Base-by-base conservation (phyloP, 2,329 filamentous ascomycete species). In the Sporothrix globosa region DNA sequence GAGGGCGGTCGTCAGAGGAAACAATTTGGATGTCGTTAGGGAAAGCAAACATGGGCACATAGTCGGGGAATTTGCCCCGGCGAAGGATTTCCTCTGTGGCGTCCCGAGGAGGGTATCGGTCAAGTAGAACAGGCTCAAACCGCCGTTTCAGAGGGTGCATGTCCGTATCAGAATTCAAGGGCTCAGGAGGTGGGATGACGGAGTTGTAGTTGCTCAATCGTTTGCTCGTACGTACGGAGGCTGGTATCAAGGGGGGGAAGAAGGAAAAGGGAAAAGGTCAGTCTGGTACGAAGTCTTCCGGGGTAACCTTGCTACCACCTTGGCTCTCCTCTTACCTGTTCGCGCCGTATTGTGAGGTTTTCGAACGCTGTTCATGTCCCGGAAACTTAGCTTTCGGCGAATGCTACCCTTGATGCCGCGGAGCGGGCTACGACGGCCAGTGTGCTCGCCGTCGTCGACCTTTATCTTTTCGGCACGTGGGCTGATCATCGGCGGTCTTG, bases 31-130 rank as follows among this genome's bases (percentile, higher is more conserved):
- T 96, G 79, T 99, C 96, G 80, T 98, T 97, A 60, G 96, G 96
- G 76, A 98, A 99, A 69, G 96, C 94, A 80, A 99, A 99, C 96
- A 99, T 98, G 70, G 96, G 96, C 21, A 99, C 93, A 77, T 97
- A 99, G 78, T 99, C 96, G 0, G 96, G 96, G 77, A 99, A 98
- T 70, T 87, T 90, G 69, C 93, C 93, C 77, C 96, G 87, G 76
- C 91, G 87, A 75, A 92, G 88, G 67, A 91, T 81, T 75, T 97
- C 94, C 71, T 97, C 93, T 27, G 89, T 85, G 77, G 93, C 91
- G 74, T 88, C 87, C 78, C 93, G 92, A 19, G 93, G 91, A 9
- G 96, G 96, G 76, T 98, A 98, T 79, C 94, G 88, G 80, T 99
- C 96, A 41, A 99, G 87, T 27, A 99, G 83, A n/a, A 97, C 94